Percentiles rank a stretch among this genome's conserved stretches.
phyloP scores from a whole-genome alignment of 2,329 filamentous ascomycete species.

The Curvularia verruculosa region DNA sequence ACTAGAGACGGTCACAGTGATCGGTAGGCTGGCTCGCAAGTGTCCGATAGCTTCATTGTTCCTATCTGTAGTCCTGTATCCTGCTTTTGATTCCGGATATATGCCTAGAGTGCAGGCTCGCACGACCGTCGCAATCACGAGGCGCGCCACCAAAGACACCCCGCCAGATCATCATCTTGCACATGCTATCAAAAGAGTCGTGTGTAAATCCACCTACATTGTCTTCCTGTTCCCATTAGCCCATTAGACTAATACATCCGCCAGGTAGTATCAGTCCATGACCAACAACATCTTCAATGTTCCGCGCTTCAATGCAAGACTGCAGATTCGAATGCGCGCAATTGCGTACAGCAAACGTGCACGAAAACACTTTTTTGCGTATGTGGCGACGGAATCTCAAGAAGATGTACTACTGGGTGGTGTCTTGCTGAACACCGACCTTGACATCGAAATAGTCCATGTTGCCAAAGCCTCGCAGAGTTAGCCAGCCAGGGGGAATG shows the following conservation, averaged over 20 bases:
- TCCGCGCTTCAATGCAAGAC: not conserved
- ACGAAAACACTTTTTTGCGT: too few species aligned
- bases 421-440: conserved; percentile 26
- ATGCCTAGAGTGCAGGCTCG: not conserved
- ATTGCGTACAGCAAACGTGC: not conserved
- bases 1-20: not conserved
- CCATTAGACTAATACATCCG: not conserved
- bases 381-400: not conserved
- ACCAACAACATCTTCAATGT: not conserved
- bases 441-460: conserved; percentile 41
- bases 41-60: not conserved
- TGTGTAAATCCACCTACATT: conserved; percentile 1
- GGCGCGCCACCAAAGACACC: not conserved
- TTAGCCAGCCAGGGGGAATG: conserved; percentile 28
- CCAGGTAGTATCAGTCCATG: not conserved
- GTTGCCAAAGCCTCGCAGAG: conserved; percentile 24
- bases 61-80: not conserved
- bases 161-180: not conserved
- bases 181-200: conserved; percentile 5
- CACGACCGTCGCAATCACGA: not conserved
- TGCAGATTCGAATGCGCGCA: not conserved
- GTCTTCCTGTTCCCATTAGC: not conserved
- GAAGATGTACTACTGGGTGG: not conserved
- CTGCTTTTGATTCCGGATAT: not conserved
- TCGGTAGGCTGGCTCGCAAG: not conserved